Evolutionary conservation across 805 yeast species (phyloP).

Genomic region (Saccharomycopsis selenospora): DNA sequence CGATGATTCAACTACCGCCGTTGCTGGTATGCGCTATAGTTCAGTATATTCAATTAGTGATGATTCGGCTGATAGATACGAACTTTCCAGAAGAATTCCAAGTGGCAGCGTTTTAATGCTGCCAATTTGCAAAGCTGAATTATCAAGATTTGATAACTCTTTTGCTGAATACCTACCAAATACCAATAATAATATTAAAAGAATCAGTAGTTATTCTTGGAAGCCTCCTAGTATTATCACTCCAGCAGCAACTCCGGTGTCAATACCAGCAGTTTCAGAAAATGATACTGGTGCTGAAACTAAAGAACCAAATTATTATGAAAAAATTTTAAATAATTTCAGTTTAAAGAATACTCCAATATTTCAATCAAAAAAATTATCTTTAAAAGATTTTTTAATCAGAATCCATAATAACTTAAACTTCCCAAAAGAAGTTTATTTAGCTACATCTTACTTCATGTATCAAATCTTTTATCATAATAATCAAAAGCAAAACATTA

Average conservation of each 20-base stretch:
- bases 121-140: background rate
- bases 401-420: slow-evolving; percentile 8
- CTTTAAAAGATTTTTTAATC: slow-evolving; percentile 9
- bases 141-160: background rate
- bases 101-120: too few relatives aligned
- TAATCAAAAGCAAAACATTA: background rate
- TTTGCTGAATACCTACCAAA: background rate
- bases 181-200: too few relatives aligned
- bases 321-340: slow-evolving; percentile 2
- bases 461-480: background rate
- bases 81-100: too few relatives aligned
- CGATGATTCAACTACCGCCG: too few relatives aligned
- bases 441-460: slow-evolving; percentile 11
- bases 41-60: too few relatives aligned
- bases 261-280: background rate
- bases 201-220: too few relatives aligned
- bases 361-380: background rate
- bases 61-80: too few relatives aligned
- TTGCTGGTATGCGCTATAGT: too few relatives aligned
- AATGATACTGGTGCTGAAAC: background rate
- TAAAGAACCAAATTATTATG: background rate
- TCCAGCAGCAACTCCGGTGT: background rate
- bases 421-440: slow-evolving; percentile 5
- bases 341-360: slow-evolving; percentile 2
- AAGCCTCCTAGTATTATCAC: too few relatives aligned